Percentiles rank a stretch among this genome's conserved stretches.
These are phyloP conservation scores for Aureobasidium namibiae DNA, from an alignment of 2,329 filamentous ascomycete genomes.

Conservation along the genomic window DNA sequence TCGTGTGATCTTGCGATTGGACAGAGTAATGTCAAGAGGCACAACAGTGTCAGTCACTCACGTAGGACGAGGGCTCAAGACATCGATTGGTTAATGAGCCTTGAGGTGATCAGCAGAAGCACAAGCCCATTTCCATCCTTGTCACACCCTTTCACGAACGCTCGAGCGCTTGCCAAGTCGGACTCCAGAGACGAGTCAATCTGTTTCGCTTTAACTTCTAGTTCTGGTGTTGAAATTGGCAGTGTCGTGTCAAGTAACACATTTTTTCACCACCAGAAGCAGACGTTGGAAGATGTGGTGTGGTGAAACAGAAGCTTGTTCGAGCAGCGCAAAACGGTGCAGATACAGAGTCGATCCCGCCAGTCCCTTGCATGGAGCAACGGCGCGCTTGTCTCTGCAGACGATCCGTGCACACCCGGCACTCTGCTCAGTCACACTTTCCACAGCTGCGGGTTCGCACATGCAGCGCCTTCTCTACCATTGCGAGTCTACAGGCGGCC, in stretches of 20 bases:
- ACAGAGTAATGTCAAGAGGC: neutral
- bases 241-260: neutral
- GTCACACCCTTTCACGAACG: constrained; percentile 2
- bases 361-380: constrained; percentile 7
- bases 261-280: neutral
- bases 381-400: neutral
- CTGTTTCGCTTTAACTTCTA: neutral
- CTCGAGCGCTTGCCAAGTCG: constrained; percentile 2
- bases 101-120: neutral
- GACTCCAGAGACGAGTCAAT: neutral
- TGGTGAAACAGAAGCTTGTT: constrained; percentile 6
- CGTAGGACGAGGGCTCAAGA: neutral
- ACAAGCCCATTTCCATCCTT: neutral
- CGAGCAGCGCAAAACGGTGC: neutral
- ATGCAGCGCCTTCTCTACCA: neutral
- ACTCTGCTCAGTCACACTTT: neutral
- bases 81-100: neutral
- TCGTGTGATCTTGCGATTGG: neutral
- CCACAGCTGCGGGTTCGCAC: constrained; percentile 1
- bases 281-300: neutral
- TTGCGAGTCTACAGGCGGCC: neutral
- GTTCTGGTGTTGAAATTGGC: neutral
- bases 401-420: constrained; percentile 2
- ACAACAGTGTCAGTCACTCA: neutral
- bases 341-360: constrained; percentile 1